Conservation (phyloP, 192 early-diverging fungal species). For the Thoreauomyces humboldtii region DNA sequence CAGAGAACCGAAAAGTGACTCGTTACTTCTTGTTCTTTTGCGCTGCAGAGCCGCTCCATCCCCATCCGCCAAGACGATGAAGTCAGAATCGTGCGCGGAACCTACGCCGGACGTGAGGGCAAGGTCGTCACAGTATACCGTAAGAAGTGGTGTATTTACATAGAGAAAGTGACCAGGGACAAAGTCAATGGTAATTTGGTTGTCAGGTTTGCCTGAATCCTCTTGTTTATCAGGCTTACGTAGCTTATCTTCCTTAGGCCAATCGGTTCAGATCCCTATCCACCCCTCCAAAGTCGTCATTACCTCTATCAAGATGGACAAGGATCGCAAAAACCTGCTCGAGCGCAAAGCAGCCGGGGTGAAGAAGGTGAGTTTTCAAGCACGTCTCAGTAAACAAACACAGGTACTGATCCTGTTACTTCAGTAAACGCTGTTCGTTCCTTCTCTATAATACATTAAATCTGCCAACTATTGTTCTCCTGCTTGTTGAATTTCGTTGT, state of each 20-base stretch:
- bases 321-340: constrained; percentile 89
- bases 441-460: too few species aligned
- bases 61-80: constrained; percentile 98
- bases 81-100: constrained; percentile 92
- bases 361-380: too few species aligned
- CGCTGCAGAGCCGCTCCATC: constrained; percentile 77
- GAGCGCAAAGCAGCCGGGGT: constrained; percentile 74
- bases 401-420: too few species aligned
- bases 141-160: constrained; percentile 99
- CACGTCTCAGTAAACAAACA: too few species aligned
- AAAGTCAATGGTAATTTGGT: constrained; percentile 99
- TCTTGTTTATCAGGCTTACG: too few species aligned
- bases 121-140: constrained; percentile 97
- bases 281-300: constrained; percentile 99
- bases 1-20: too few species aligned
- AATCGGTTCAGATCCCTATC: constrained; percentile 85
- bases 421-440: too few species aligned
- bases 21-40: too few species aligned
- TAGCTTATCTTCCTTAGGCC: too few species aligned
- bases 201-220: too few species aligned
- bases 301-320: constrained; percentile 93
- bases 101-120: constrained; percentile 95
- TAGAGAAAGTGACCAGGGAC: constrained; percentile 94
- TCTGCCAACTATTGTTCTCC: too few species aligned
- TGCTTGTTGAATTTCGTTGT: too few species aligned